phyloP scores from a whole-genome alignment of 2,329 filamentous ascomycete genomes.

The Sporothrix pseudoabietina region DNA sequence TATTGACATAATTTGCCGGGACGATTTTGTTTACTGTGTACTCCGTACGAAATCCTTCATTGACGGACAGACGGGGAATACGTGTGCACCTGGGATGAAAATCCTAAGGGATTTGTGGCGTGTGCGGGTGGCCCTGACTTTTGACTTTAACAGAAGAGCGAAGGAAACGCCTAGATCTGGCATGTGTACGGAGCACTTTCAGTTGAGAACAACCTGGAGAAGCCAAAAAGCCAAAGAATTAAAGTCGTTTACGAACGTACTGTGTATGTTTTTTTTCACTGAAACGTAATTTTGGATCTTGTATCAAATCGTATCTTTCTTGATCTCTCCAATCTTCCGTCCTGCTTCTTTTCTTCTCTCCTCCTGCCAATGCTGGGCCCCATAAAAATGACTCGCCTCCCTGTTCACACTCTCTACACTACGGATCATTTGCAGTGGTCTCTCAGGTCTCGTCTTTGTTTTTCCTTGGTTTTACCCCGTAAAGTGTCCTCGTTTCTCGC shows the following conservation, averaged over 20 bases:
- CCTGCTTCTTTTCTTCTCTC: background rate
- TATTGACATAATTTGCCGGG: background rate
- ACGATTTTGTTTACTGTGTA: background rate
- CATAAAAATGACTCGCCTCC: slow-evolving; percentile 15
- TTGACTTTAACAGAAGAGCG: background rate
- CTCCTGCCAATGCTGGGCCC: background rate
- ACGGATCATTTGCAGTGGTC: background rate
- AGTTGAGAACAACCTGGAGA: background rate
- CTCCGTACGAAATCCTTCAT: background rate
- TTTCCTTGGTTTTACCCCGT: background rate
- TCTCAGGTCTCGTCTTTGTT: background rate
- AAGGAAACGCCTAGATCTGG: background rate
- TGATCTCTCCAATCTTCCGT: background rate
- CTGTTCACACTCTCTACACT: background rate
- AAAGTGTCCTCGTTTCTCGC: too few relatives aligned
- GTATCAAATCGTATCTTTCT: background rate
- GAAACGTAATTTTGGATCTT: background rate
- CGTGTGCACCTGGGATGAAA: background rate
- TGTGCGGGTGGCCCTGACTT: background rate
- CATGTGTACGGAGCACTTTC: background rate
- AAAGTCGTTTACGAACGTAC: too few relatives aligned
- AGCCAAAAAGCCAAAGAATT: background rate
- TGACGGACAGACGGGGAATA: background rate
- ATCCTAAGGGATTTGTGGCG: background rate
- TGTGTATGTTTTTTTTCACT: too few relatives aligned